These are phyloP conservation scores for Septoria petroselini DNA, from an alignment of 2,329 filamentous ascomycete species.

Conservation along the genomic window DNA sequence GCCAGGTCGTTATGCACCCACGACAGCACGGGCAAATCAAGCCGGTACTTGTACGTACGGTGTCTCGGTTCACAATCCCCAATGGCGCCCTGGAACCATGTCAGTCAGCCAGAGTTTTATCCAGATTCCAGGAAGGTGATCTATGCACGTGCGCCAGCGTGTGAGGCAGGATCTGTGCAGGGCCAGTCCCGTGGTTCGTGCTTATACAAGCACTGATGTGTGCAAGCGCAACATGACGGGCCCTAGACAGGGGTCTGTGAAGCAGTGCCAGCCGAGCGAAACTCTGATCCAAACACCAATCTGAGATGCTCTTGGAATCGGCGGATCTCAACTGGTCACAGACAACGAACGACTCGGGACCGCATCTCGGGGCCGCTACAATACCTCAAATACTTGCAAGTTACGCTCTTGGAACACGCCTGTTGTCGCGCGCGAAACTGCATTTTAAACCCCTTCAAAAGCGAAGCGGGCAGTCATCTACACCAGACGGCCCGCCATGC, in stretches of 20 bases:
- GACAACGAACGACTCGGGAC: slow-evolving; percentile 7
- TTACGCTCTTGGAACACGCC: slow-evolving; percentile 10
- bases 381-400: slow-evolving; percentile 13
- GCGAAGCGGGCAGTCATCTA: slow-evolving; percentile 9
- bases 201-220: background rate
- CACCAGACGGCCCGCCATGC: slow-evolving; percentile 3
- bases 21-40: background rate
- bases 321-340: slow-evolving; percentile 13
- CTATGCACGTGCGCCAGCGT: slow-evolving; percentile 11
- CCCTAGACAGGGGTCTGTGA: slow-evolving; percentile 8
- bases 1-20: too few relatives aligned
- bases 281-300: slow-evolving; percentile 16
- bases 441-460: slow-evolving; percentile 10
- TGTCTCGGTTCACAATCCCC: slow-evolving; percentile 2
- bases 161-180: slow-evolving; percentile 7
- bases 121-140: too few relatives aligned
- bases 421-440: slow-evolving; percentile 8
- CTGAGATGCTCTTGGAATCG: slow-evolving; percentile 13
- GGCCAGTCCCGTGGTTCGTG: slow-evolving; percentile 2
- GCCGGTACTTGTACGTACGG: background rate
- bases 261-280: slow-evolving; percentile 13
- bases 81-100: slow-evolving; percentile 1
- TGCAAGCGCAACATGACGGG: slow-evolving; percentile 10
- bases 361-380: slow-evolving; percentile 17
- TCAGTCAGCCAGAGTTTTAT: slow-evolving; percentile 7